Percentiles rank a stretch among this genome's conserved stretches.
These are phyloP conservation scores for Triglochin maritima DNA, from an alignment of 106 monocot species.

Conservation along the genomic window DNA sequence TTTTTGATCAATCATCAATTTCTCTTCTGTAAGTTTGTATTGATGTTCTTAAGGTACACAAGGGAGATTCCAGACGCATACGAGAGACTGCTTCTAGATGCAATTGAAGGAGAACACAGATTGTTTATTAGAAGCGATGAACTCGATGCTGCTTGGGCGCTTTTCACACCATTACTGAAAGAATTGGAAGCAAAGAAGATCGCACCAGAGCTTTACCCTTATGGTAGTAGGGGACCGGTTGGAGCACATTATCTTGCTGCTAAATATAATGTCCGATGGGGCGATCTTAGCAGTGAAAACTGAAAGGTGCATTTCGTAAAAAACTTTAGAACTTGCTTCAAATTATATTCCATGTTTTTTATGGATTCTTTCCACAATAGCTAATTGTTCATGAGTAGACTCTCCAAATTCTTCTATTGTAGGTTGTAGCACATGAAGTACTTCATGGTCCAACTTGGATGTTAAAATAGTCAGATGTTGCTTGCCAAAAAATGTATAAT, in stretches of 20 bases:
- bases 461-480: background rate
- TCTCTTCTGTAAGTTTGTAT: too few species aligned
- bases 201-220: slow-evolving; percentile 67
- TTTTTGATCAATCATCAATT: too few species aligned
- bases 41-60: slow-evolving; percentile 24
- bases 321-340: background rate
- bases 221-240: slow-evolving; percentile 67
- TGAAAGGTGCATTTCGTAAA: slow-evolving; percentile 2
- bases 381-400: background rate
- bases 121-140: slow-evolving; percentile 79
- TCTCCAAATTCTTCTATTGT: background rate
- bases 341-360: background rate
- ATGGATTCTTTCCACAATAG: background rate
- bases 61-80: slow-evolving; percentile 75
- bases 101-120: slow-evolving; percentile 53
- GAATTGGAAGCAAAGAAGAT: slow-evolving; percentile 60
- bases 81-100: slow-evolving; percentile 67
- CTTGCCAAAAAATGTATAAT: background rate
- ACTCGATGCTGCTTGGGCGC: slow-evolving; percentile 70
- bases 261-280: slow-evolving; percentile 64
- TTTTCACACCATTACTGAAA: slow-evolving; percentile 58
- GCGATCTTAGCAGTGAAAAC: slow-evolving; percentile 35
- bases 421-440: background rate
- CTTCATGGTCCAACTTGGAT: too few species aligned
- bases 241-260: slow-evolving; percentile 80